A percentile compares a stretch with the other conserved stretches of the same genome.
Evolutionary conservation across 139 green algal species (phyloP).

Genomic region (Penium margaritaceum): DNA sequence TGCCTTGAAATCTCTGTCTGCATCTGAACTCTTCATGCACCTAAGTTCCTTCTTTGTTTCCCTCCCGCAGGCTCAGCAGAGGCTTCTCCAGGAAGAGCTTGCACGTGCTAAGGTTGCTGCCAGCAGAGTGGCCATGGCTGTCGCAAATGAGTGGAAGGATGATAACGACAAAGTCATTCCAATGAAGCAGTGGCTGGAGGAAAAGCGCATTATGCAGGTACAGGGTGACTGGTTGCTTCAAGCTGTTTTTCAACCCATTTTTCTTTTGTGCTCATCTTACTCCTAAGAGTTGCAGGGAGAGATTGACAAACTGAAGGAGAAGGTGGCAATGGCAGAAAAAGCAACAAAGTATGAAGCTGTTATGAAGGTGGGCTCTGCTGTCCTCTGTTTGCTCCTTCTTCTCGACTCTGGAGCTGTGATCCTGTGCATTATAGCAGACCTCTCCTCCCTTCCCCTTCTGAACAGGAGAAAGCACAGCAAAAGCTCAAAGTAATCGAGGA

Average conservation of each 20-base stretch:
- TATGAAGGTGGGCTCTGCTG: constrained; percentile 27
- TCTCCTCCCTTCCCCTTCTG: neutral
- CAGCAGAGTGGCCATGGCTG: constrained; percentile 34
- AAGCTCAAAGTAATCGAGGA: constrained; percentile 2
- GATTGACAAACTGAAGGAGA: constrained; percentile 16
- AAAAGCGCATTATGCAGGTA: constrained; percentile 33
- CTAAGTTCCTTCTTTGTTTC: neutral
- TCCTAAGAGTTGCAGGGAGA: constrained; percentile 10
- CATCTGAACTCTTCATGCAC: neutral
- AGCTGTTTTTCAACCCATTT: neutral
- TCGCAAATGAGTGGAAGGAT: constrained; percentile 44
- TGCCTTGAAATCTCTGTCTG: neutral
- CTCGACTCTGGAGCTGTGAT: no score
- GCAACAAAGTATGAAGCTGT: constrained; percentile 10
- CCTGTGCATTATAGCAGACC: neutral
- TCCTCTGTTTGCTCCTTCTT: neutral
- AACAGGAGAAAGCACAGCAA: neutral
- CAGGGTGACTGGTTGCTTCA: neutral
- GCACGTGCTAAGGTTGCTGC: constrained; percentile 25
- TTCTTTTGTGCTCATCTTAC: neutral
- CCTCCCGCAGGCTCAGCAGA: constrained; percentile 7
- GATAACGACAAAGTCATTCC: constrained; percentile 46
- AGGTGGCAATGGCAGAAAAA: constrained; percentile 12
- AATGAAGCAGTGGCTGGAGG: constrained; percentile 43
- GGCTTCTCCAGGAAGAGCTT: constrained; percentile 33